phyloP scores from a whole-genome alignment of 2,329 filamentous ascomycete species.

The Pseudogymnoascus sp. region DNA sequence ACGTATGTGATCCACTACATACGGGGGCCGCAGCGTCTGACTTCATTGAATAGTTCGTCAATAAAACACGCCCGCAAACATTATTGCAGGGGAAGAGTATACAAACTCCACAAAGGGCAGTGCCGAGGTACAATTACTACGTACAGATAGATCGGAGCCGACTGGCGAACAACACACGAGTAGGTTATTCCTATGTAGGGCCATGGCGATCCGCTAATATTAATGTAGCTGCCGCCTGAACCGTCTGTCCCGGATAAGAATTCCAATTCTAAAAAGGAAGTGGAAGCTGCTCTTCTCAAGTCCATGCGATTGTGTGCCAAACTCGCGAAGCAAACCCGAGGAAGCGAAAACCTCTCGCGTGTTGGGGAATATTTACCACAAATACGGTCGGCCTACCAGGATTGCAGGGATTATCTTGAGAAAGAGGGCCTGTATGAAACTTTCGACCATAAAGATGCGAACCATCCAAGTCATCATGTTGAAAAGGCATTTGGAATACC shows the following conservation, averaged over 20 bases:
- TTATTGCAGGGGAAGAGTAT: neutral
- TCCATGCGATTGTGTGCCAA: neutral
- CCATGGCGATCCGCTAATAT: neutral
- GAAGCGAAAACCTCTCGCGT: neutral
- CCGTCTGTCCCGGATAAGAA: neutral
- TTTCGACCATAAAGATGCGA: neutral
- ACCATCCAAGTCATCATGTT: neutral
- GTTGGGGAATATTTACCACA: neutral
- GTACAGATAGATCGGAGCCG: neutral
- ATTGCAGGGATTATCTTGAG: neutral
- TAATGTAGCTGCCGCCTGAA: neutral
- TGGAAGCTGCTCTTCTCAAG: neutral
- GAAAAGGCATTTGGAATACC: neutral
- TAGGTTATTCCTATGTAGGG: neutral
- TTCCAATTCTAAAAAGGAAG: neutral
- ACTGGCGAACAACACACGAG: neutral
- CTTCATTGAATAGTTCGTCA: neutral
- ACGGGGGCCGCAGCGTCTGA: neutral
- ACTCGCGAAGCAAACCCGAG: neutral
- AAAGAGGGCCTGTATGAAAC: neutral
- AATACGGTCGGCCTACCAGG: neutral
- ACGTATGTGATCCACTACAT: neutral
- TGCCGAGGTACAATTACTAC: neutral
- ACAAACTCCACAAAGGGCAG: neutral
- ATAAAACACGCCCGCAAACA: neutral